Base-by-base conservation (phyloP, 768 basidiomycete species). In the Hygrophoropsis aurantiaca region DNA sequence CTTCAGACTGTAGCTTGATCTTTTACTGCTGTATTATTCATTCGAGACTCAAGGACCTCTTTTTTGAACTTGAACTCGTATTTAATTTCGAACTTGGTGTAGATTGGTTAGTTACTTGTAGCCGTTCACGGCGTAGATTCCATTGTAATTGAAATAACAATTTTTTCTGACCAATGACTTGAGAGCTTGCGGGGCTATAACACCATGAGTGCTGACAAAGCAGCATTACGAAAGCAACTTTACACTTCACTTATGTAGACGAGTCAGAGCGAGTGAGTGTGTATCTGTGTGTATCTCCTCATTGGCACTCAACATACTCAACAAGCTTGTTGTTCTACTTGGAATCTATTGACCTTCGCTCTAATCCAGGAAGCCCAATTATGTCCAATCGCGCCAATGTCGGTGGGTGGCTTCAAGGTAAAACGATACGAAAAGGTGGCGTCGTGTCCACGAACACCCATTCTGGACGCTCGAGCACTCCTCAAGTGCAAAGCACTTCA, bases 401-500 rank as follows among this genome's bases (percentile, higher is more conserved):
- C 10, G 66, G 59, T 11, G 64, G 66, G 26, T 89, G 85, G 85
- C 73, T 90, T 30, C 81, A 80, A 46, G 89, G 89, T 3, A 88
- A 85, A 42, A 86, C 84, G 4, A 73, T 91, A 21, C 80, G 85
- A 52, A 90, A 87, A 64, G 79, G 81, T 5, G 81, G 75, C 11
- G 60, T 68, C 5, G 47, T 72, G 19, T 58, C 75, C 11, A 72
- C 74, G 15, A 74, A 64, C 26, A 30, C 58, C 19, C 62, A 71
- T 18, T 64, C 73, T 32, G 75, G 85, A 3, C 81, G 87, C 15
- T 80, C 82, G 4, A 79, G 73, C 10, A 87, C 87, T 0, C 85
- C 81, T 2, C 78, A 83, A 53, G 71, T 86, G 5, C 84, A 85
- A 58, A 82, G 81, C 53, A 86, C 89, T 1, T 87, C 88, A 2